phyloP scores from a whole-genome alignment of 2,329 filamentous ascomycete genomes.

The Pestalotiopsis sp. region DNA sequence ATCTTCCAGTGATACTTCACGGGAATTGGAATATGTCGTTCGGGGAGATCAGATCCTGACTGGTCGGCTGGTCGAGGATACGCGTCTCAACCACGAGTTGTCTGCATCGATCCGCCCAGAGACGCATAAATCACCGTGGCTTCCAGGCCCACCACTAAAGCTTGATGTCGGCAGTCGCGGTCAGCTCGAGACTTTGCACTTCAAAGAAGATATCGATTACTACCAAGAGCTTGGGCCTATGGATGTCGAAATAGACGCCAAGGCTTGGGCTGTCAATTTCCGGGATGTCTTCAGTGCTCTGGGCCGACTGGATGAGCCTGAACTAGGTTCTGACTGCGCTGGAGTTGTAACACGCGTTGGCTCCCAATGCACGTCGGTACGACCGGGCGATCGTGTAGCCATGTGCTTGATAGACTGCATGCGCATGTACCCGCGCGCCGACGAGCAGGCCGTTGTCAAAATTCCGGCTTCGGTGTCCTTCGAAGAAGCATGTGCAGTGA shows the following conservation, averaged over 20 bases:
- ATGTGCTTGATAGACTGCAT: slow-evolving; percentile 20
- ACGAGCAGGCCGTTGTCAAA: background rate
- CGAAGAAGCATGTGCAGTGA: background rate
- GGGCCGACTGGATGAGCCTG: background rate
- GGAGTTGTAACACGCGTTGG: slow-evolving; percentile 14
- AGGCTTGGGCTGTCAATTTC: slow-evolving; percentile 4
- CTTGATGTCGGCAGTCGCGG: background rate
- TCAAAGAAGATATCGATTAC: background rate
- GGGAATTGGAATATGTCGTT: background rate
- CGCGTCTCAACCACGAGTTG: background rate
- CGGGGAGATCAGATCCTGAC: background rate
- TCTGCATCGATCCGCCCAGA: background rate
- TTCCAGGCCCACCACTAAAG: background rate
- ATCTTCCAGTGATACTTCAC: background rate
- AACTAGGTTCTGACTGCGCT: background rate
- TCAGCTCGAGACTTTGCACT: slow-evolving; percentile 1
- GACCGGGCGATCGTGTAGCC: slow-evolving; percentile 17
- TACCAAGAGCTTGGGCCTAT: background rate
- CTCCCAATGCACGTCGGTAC: slow-evolving; percentile 25
- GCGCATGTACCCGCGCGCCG: slow-evolving; percentile 18
- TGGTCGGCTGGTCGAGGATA: slow-evolving; percentile 3
- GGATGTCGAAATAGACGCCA: slow-evolving; percentile 4
- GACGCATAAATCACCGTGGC: background rate
- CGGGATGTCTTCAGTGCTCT: slow-evolving; percentile 4
- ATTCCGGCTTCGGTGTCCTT: background rate